These are phyloP conservation scores for Colletotrichum sp. DNA, from an alignment of 2,329 filamentous ascomycete species.

Conservation along the genomic window DNA sequence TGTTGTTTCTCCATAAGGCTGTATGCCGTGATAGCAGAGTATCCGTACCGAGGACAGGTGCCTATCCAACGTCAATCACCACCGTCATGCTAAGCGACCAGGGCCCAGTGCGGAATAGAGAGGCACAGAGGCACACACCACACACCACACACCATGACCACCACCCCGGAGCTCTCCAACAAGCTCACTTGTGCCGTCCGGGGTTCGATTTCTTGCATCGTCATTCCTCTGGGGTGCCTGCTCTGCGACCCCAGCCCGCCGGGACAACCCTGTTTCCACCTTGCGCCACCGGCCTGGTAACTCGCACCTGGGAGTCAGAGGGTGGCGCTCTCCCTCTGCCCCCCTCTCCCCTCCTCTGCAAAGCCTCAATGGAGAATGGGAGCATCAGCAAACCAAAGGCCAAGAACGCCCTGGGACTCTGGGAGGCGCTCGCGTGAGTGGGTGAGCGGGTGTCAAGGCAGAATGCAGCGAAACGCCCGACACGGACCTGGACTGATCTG, in stretches of 20 bases:
- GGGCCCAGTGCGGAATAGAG: neutral
- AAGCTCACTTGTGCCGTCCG: neutral
- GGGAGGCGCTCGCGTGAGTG: neutral
- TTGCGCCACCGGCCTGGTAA: constrained; percentile 15
- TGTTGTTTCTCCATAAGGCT: constrained; percentile 8
- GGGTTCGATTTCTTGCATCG: constrained; percentile 12
- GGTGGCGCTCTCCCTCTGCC: neutral
- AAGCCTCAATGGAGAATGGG: neutral
- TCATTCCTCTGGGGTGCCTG: constrained; percentile 5
- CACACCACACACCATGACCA: neutral
- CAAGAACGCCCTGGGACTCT: neutral
- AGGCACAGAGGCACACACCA: neutral
- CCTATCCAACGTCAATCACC: neutral
- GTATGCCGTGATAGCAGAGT: neutral
- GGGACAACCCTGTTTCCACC: neutral
- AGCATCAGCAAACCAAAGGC: neutral
- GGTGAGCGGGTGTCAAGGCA: neutral
- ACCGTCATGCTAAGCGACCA: constrained; percentile 10
- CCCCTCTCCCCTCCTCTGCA: neutral
- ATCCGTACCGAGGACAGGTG: neutral
- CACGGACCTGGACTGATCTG: neutral
- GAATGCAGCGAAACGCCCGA: neutral
- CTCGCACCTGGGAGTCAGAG: neutral
- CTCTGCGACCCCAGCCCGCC: neutral
- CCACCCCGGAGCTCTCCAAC: neutral